Evolutionary conservation across 2,329 filamentous ascomycete genomes (phyloP).

Genomic region (Cordyceps pruinosa): DNA sequence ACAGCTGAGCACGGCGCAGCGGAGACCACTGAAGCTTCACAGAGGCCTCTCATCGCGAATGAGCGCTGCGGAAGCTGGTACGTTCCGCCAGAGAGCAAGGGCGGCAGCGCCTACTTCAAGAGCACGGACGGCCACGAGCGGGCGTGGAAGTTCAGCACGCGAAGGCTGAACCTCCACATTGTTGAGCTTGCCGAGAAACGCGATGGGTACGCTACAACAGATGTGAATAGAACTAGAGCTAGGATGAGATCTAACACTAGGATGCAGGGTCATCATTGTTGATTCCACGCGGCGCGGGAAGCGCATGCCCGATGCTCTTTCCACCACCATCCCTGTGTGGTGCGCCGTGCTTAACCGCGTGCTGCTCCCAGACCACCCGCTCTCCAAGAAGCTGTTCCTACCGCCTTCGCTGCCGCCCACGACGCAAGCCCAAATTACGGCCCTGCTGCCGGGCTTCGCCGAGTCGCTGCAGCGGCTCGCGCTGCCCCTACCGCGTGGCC

Average conservation of each 20-base stretch:
- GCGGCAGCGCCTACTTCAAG: constrained; percentile 86
- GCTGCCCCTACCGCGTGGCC: constrained; percentile 45
- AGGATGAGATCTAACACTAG: background rate
- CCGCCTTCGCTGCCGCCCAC: constrained; percentile 64
- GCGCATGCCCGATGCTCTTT: constrained; percentile 88
- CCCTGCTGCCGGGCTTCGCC: constrained; percentile 51
- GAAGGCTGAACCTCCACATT: constrained; percentile 79
- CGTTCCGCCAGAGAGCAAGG: constrained; percentile 58
- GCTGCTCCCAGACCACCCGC: constrained; percentile 57
- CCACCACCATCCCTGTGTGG: constrained; percentile 93
- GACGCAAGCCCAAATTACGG: constrained; percentile 71
- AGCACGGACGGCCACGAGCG: constrained; percentile 91
- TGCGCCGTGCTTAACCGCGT: constrained; percentile 75
- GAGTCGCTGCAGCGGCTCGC: constrained; percentile 46
- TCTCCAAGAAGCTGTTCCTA: constrained; percentile 53
- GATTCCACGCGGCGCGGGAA: constrained; percentile 92
- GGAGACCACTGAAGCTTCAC: background rate
- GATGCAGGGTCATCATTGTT: constrained; percentile 65
- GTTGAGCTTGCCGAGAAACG: constrained; percentile 57
- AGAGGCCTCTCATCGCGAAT: constrained; percentile 76
- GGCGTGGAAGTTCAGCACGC: constrained; percentile 82
- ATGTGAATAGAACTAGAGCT: no score
- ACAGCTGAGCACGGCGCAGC: background rate
- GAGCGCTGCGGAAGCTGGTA: constrained; percentile 98
- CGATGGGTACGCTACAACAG: constrained; percentile 55